A percentile compares a stretch with the other conserved stretches of the same genome.
Conservation (phyloP, 306 rosid genomes). For the Fagus sylvatica region DNA sequence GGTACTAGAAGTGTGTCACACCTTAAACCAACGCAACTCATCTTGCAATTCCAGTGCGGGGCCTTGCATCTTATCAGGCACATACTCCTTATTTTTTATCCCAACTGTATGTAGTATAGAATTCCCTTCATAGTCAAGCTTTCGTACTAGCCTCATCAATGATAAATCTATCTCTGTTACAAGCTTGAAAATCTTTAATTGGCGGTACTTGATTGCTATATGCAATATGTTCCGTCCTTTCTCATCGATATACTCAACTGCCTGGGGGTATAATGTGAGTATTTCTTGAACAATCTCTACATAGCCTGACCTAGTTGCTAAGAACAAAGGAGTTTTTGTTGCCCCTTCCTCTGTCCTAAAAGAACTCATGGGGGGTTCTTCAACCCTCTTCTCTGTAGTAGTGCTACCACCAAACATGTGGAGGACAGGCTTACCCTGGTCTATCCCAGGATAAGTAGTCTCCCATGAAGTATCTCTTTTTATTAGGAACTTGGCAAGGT, state of each 20-base stretch:
- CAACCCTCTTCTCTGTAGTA: too few relatives aligned
- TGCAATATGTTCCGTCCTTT: neutral
- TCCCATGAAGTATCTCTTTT: too few relatives aligned
- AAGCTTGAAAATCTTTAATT: neutral
- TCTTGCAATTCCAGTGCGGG: neutral
- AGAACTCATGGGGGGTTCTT: too few relatives aligned
- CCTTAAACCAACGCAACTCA: neutral
- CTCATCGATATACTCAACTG: neutral
- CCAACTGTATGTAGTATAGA: neutral
- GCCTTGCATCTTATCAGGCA: neutral
- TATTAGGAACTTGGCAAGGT: too few relatives aligned
- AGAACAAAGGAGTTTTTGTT: neutral
- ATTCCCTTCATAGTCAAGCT: neutral
- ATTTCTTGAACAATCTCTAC: slow-evolving; percentile 1
- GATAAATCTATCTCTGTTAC: neutral
- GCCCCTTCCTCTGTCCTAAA: too few relatives aligned
- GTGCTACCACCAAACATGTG: too few relatives aligned
- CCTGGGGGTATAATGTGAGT: neutral
- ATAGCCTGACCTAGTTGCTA: neutral
- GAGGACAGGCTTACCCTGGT: too few relatives aligned
- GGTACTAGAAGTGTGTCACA: neutral
- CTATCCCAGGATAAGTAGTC: too few relatives aligned
- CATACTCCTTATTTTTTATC: neutral
- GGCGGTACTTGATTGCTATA: slow-evolving; percentile 1
- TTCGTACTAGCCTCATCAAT: neutral